Evolutionary conservation across 176 grass and related monocot species (phyloP).

Genomic region (Miscanthus lutarioriparius): DNA sequence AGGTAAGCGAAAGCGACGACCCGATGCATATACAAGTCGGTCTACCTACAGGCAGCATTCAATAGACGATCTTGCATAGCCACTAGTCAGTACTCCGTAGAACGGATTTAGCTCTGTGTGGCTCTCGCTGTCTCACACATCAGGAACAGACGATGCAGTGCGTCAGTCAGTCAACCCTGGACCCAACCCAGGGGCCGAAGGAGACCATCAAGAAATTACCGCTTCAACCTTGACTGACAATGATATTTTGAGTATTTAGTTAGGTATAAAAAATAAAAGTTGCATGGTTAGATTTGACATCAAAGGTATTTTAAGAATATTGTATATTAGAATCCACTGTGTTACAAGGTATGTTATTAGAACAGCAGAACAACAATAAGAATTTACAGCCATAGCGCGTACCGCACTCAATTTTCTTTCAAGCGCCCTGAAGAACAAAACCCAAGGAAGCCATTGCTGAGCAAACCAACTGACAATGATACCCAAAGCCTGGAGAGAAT

Average conservation of each 20-base stretch:
- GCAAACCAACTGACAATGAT: background rate
- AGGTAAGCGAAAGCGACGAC: background rate
- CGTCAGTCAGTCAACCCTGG: background rate
- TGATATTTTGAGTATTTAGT: background rate
- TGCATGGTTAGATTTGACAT: background rate
- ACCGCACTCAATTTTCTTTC: background rate
- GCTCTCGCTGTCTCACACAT: background rate
- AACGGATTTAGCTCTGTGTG: background rate
- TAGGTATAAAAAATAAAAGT: background rate
- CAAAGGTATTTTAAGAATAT: background rate
- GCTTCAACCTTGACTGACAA: background rate
- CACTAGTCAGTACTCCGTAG: background rate
- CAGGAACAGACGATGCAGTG: background rate
- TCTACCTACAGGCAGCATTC: background rate
- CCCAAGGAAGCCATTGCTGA: constrained; percentile 14
- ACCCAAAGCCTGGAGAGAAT: background rate
- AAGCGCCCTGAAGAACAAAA: background rate
- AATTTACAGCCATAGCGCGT: background rate
- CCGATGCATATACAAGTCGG: background rate
- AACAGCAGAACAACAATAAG: background rate
- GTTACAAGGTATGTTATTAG: background rate
- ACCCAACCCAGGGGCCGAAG: background rate
- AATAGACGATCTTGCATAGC: background rate
- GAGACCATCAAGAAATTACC: background rate
- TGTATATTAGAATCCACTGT: background rate